These are phyloP conservation scores for Leccinum subtestaceum DNA, from an alignment of 768 basidiomycete species.

Conservation along the genomic window DNA sequence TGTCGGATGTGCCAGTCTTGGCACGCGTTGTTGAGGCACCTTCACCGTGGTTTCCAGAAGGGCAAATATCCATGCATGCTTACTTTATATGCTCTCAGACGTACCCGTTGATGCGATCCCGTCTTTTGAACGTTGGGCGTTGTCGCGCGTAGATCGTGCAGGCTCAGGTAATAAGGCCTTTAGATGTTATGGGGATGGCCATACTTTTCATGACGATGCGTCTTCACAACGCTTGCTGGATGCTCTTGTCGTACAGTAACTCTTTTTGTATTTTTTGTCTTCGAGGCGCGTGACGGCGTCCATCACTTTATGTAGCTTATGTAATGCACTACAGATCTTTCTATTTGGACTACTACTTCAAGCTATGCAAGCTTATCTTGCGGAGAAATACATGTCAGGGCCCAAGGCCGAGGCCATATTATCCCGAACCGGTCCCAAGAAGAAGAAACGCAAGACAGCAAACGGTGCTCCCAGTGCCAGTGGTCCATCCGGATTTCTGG, in stretches of 20 bases:
- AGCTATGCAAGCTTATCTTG: slow-evolving; percentile 76
- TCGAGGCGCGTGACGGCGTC: neutral
- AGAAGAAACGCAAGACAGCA: slow-evolving; percentile 62
- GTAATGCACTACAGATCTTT: neutral
- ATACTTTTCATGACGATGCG: neutral
- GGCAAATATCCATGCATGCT: neutral
- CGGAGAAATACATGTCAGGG: slow-evolving; percentile 94
- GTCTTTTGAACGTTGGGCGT: neutral
- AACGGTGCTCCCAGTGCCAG: slow-evolving; percentile 18
- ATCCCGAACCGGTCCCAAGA: slow-evolving; percentile 55
- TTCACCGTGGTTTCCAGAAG: neutral
- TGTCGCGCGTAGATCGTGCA: neutral
- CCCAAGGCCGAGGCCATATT: slow-evolving; percentile 95
- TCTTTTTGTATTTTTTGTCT: neutral
- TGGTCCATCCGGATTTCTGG: slow-evolving; percentile 42
- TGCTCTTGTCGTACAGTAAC: neutral
- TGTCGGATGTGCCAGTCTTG: slow-evolving; percentile 2
- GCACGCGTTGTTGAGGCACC: neutral
- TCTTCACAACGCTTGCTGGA: neutral
- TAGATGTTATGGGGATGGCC: neutral
- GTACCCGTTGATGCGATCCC: neutral
- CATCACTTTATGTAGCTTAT: slow-evolving; percentile 1
- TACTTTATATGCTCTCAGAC: neutral
- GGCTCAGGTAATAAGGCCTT: neutral
- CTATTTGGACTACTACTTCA: neutral